Evolutionary conservation across 2,329 filamentous ascomycete species (phyloP).

Genomic region (Colletotrichum orbiculare): DNA sequence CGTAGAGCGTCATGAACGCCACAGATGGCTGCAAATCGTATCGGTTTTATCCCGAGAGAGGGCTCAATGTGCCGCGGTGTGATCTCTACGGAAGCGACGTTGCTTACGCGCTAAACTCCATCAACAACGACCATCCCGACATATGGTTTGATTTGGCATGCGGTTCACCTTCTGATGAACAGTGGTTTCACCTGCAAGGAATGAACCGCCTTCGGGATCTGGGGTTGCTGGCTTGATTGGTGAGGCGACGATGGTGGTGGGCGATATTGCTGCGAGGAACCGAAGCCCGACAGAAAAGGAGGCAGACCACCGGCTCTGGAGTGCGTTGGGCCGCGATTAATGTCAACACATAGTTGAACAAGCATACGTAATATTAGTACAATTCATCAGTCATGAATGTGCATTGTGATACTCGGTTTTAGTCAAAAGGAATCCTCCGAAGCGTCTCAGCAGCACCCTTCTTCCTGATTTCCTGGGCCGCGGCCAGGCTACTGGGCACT

Average conservation of each 20-base stretch:
- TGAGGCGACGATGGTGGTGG: neutral
- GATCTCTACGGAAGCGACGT: conserved; percentile 49
- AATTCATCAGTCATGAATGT: neutral
- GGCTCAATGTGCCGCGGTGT: conserved; percentile 47
- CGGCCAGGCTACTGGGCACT: conserved; percentile 92
- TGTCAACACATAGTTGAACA: too few species aligned
- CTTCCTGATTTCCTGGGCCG: conserved; percentile 89
- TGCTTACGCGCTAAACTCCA: conserved; percentile 42
- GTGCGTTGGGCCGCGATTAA: too few species aligned
- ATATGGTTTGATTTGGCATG: conserved; percentile 51
- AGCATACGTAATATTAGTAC: neutral
- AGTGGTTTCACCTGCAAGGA: conserved; percentile 38
- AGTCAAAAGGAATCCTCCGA: conserved; percentile 86
- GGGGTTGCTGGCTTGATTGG: conserved; percentile 16
- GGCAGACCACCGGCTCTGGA: neutral
- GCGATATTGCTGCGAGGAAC: too few species aligned
- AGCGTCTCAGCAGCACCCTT: conserved; percentile 68
- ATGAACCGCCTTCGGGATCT: conserved; percentile 29
- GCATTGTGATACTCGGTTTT: conserved; percentile 20
- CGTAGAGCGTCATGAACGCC: conserved; percentile 45
- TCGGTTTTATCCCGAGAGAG: conserved; percentile 47
- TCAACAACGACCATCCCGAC: conserved; percentile 44
- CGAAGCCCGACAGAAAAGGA: neutral
- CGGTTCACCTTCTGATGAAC: conserved; percentile 45
- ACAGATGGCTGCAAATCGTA: conserved; percentile 50